Evolutionary conservation across 2,329 filamentous ascomycete genomes (phyloP), one percentile per base, ranked within the genome.

Genomic region (Penicillium oxalicum): DNA sequence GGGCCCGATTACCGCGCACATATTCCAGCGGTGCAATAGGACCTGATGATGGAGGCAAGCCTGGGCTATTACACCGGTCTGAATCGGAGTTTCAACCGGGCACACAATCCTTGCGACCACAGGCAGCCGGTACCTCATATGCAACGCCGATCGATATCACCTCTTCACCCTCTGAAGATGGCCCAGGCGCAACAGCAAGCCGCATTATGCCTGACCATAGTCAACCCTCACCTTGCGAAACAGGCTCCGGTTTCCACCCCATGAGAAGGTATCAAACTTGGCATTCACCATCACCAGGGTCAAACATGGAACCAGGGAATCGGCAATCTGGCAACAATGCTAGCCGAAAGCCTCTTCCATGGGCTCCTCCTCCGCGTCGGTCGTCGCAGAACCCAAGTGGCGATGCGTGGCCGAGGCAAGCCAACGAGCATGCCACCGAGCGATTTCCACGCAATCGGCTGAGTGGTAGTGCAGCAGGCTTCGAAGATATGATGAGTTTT

Each of bases 111-210:
- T 43, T 33, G 12, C 46, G 52, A 35, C 36, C 47, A n/a, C 26
- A 46, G 7, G 35, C 46, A 11, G 52, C 61, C 7, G 65, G 65
- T 9, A 60, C 63, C 1, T 62, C 67, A n/a, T 61, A 60, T 36
- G 62, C 61, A 12, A 64, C 61, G 24, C 62, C 67, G 18, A 65
- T 70, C 46, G 61, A 67, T 46, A 54, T 68, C 9, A 61, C 64
- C 5, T 62, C 62, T 28, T 65, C 62, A 4, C 59, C 69, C 7
- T 56, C 62, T 27, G 46, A 49, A 40, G 34, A 54, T 34, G 49
- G 26, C 39, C 39, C 39, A 8, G 9, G 24, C 32, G 2, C n/a
- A 6, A n/a, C 33, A 9, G 8, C 27, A 6, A n/a, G 27, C 35
- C 32, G 24, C 26, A 26, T n/a, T 9, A 26, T 9, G 12, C 6